These are phyloP conservation scores for Parastagonospora avenae DNA, from an alignment of 2,329 filamentous ascomycete genomes.

Conservation along the genomic window DNA sequence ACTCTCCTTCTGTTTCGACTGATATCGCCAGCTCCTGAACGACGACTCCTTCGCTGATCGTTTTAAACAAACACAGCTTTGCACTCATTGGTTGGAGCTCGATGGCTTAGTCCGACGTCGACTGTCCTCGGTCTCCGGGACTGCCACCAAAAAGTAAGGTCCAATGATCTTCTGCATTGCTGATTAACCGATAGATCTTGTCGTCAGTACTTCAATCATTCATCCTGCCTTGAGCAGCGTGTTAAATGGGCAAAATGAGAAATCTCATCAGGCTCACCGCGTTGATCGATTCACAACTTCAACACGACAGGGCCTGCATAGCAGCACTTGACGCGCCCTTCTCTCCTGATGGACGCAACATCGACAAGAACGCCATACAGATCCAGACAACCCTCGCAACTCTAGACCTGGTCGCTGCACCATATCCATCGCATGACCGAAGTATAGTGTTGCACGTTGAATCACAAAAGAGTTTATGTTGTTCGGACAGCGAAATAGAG, in stretches of 20 bases:
- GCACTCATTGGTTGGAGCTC: not conserved
- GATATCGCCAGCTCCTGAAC: not conserved
- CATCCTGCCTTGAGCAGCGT: no score
- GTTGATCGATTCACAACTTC: no score
- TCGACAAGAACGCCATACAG: not conserved
- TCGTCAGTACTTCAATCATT: not conserved
- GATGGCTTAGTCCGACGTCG: not conserved
- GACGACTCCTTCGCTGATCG: not conserved
- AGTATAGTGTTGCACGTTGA: no score
- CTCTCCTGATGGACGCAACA: no score
- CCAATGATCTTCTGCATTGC: not conserved
- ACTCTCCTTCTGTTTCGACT: not conserved
- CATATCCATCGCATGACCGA: no score
- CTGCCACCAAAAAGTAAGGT: not conserved
- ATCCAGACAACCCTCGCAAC: not conserved
- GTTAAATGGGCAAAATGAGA: no score
- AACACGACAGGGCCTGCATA: no score
- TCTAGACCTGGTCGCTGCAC: not conserved
- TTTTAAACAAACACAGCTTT: not conserved
- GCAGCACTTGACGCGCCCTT: no score
- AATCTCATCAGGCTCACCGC: no score
- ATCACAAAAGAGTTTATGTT: not conserved
- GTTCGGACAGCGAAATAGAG: not conserved
- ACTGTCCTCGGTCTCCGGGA: conserved; percentile 3
- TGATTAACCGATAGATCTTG: not conserved